Evolutionary conservation across 345 rosid genomes (phyloP).

Genomic region (Mercurialis annua): DNA sequence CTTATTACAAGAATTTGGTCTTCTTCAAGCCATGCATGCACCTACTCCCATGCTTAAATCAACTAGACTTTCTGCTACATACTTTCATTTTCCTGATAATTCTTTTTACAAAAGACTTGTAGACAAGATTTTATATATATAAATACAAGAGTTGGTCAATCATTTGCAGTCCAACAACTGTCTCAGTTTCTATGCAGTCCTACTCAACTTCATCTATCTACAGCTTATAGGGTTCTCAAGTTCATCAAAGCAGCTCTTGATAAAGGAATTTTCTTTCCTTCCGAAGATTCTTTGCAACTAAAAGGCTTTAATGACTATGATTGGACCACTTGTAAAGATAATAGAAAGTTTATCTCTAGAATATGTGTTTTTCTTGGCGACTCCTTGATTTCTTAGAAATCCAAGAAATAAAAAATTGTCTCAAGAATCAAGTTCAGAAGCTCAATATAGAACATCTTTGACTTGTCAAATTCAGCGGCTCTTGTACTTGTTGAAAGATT

Average conservation of each 20-base stretch:
- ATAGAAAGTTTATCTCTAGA: not conserved
- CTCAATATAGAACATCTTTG: not conserved
- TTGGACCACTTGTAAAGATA: not conserved
- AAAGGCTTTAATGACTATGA: not conserved
- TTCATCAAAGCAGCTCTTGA: not conserved
- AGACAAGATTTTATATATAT: no score
- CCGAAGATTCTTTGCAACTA: not conserved
- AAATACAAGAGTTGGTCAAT: not conserved
- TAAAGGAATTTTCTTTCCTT: not conserved
- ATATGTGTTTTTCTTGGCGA: not conserved
- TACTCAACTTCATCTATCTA: not conserved
- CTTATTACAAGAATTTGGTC: not conserved
- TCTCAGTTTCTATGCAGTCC: not conserved
- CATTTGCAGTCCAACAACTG: not conserved
- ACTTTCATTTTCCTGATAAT: not conserved
- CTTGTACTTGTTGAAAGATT: not conserved
- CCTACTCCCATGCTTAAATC: not conserved
- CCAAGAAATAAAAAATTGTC: not conserved
- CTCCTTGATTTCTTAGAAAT: not conserved
- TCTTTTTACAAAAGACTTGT: not conserved
- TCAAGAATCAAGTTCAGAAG: not conserved
- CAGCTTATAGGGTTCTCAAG: not conserved
- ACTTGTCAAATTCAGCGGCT: not conserved
- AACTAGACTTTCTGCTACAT: not conserved
- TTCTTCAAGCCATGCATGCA: not conserved